phyloP scores from a whole-genome alignment of 768 basidiomycete species.

The Pleurotus sapidus region DNA sequence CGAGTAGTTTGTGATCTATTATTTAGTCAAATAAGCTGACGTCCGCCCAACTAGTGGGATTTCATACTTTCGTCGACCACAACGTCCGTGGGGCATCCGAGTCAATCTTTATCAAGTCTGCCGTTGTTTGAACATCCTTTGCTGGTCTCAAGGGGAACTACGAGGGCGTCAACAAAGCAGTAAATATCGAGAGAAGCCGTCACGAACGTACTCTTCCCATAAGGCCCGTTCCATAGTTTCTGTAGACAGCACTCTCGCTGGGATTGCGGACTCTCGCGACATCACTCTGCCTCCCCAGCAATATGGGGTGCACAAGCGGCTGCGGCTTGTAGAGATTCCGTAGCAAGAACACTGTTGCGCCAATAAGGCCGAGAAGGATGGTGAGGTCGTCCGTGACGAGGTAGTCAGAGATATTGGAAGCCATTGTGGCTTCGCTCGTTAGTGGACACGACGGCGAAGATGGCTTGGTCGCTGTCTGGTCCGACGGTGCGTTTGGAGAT shows the following conservation, averaged over 20 bases:
- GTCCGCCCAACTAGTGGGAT: neutral
- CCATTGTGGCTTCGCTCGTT: constrained; percentile 15
- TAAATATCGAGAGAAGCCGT: constrained; percentile 1
- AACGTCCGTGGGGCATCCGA: constrained; percentile 67
- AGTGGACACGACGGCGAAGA: neutral
- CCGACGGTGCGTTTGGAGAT: neutral
- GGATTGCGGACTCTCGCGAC: constrained; percentile 78
- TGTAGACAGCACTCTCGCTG: constrained; percentile 82
- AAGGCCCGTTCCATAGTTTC: constrained; percentile 86
- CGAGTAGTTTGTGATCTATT: constrained; percentile 72
- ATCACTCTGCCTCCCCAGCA: constrained; percentile 91
- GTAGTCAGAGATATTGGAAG: constrained; percentile 49
- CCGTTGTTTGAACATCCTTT: constrained; percentile 66
- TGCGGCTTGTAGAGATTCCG: constrained; percentile 80
- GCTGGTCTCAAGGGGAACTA: constrained; percentile 74
- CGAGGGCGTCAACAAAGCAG: neutral
- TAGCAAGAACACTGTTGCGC: constrained; percentile 72
- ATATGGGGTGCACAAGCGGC: constrained; percentile 89
- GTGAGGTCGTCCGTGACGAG: constrained; percentile 79
- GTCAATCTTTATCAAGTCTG: constrained; percentile 67
- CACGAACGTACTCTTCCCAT: constrained; percentile 65
- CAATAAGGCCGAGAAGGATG: constrained; percentile 71
- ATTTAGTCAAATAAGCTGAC: neutral
- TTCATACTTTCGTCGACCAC: constrained; percentile 72
- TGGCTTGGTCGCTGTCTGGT: neutral